Evolutionary conservation across 192 early-diverging fungal species (phyloP).

Genomic region (Borealophlyctis nickersoniae): DNA sequence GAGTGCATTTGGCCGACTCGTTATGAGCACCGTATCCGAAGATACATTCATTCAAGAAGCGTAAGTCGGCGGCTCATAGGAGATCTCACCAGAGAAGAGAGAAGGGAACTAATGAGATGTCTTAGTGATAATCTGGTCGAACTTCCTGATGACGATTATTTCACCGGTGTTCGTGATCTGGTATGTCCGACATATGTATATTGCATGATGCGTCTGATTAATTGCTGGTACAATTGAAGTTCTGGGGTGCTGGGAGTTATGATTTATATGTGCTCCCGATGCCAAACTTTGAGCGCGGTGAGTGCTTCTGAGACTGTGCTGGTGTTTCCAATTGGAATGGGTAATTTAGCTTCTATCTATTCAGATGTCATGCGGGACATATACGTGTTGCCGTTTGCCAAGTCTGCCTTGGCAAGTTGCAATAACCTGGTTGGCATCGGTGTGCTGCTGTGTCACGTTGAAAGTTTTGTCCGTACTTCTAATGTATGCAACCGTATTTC

Average conservation of each 20-base stretch:
- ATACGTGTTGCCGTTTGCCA: slow-evolving; percentile 55
- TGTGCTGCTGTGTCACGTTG: neutral
- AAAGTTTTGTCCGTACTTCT: neutral
- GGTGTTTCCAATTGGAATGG: no score
- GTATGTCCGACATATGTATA: slow-evolving; percentile 32
- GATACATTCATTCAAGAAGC: slow-evolving; percentile 39
- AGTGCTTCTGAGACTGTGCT: no score
- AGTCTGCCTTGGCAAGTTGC: slow-evolving; percentile 45
- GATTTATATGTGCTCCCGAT: slow-evolving; percentile 64
- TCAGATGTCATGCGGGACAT: slow-evolving; percentile 32
- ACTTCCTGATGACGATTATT: slow-evolving; percentile 46
- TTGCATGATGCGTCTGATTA: neutral
- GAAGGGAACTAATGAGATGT: no score
- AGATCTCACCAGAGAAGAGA: no score
- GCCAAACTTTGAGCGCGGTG: slow-evolving; percentile 26
- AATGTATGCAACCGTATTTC: slow-evolving; percentile 1
- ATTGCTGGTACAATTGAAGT: slow-evolving; percentile 40
- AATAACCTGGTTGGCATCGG: slow-evolving; percentile 19
- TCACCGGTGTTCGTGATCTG: slow-evolving; percentile 53
- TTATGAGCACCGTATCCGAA: slow-evolving; percentile 56
- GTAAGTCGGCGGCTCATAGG: slow-evolving; percentile 23
- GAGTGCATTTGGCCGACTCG: slow-evolving; percentile 71
- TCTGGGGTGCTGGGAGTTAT: slow-evolving; percentile 68
- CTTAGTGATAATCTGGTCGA: no score
- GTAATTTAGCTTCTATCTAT: no score